Conservation (phyloP, 2,329 filamentous ascomycete species). For the Colletotrichum sp. region DNA sequence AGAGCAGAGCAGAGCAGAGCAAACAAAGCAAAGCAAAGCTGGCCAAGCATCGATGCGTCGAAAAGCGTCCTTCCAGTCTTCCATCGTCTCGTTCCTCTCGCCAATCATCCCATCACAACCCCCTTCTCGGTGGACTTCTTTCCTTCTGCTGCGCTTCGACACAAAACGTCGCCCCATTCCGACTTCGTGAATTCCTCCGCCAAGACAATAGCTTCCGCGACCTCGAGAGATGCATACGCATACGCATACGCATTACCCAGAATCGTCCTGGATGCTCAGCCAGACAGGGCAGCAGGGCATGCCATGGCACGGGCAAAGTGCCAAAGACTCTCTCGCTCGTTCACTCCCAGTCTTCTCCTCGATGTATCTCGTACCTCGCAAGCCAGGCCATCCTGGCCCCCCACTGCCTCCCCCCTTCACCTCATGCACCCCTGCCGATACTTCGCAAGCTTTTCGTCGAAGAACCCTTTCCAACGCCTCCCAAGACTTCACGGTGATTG, state of each 20-base stretch:
- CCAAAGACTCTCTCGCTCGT: not conserved
- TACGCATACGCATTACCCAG: not conserved
- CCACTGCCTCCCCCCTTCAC: not conserved
- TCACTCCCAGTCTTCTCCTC: not conserved
- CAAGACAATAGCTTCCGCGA: slow-evolving; percentile 17
- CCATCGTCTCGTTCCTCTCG: not conserved
- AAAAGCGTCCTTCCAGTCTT: not conserved
- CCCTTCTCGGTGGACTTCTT: not conserved
- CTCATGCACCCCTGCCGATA: not conserved
- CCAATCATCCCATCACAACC: slow-evolving; percentile 3
- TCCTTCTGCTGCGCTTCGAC: slow-evolving; percentile 8
- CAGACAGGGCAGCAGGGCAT: not conserved
- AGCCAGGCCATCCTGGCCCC: not conserved
- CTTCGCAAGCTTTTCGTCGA: not conserved
- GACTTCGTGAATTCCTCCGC: not conserved
- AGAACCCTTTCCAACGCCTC: slow-evolving; percentile 6
- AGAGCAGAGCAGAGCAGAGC: not conserved
- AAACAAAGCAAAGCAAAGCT: not conserved
- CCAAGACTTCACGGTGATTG: not conserved
- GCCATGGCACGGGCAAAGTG: not conserved
- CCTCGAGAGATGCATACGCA: slow-evolving; percentile 6
- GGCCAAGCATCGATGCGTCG: not conserved
- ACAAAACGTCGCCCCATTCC: slow-evolving; percentile 10
- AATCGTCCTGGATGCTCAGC: not conserved
- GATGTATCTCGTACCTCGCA: not conserved